Conservation (phyloP, 2,329 filamentous ascomycete species). For the Neonectria neomacrospora region DNA sequence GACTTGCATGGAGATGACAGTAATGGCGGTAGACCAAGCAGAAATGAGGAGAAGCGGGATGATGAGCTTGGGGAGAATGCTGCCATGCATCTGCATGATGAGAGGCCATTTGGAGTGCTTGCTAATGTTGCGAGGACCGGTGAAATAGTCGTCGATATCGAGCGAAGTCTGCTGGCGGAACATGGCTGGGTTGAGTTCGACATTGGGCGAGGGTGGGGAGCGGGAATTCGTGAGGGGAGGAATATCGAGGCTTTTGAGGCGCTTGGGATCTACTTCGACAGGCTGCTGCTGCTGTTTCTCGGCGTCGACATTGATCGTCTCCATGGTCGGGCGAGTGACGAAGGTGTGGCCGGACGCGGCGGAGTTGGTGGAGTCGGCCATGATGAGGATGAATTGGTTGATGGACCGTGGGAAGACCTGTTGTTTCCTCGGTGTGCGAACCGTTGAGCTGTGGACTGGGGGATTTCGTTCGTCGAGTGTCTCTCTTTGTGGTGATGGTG, state of each 20-base stretch:
- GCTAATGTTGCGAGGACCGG: conserved; percentile 74
- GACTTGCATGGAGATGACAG: conserved; percentile 61
- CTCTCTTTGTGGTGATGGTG: neutral
- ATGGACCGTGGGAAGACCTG: neutral
- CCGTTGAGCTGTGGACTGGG: neutral
- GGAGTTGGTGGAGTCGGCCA: conserved; percentile 39
- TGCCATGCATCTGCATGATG: conserved; percentile 80
- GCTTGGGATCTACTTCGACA: conserved; percentile 30
- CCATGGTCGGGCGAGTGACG: conserved; percentile 20
- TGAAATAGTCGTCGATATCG: conserved; percentile 71
- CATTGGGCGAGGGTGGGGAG: conserved; percentile 47
- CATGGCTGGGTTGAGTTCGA: conserved; percentile 43
- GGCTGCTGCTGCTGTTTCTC: conserved; percentile 15
- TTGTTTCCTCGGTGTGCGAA: neutral
- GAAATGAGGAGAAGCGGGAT: conserved; percentile 72
- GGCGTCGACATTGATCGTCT: conserved; percentile 13
- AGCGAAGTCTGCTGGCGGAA: conserved; percentile 52
- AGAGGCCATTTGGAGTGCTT: conserved; percentile 82
- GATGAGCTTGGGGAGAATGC: conserved; percentile 78
- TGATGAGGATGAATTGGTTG: conserved; percentile 26
- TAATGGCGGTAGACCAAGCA: conserved; percentile 74
- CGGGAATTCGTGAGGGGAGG: conserved; percentile 43
- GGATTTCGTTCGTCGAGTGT: neutral
- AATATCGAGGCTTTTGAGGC: conserved; percentile 43
- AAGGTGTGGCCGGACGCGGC: conserved; percentile 14